phyloP scores from a whole-genome alignment of 768 basidiomycete genomes.

The Rhodotorula kratochvilovae region DNA sequence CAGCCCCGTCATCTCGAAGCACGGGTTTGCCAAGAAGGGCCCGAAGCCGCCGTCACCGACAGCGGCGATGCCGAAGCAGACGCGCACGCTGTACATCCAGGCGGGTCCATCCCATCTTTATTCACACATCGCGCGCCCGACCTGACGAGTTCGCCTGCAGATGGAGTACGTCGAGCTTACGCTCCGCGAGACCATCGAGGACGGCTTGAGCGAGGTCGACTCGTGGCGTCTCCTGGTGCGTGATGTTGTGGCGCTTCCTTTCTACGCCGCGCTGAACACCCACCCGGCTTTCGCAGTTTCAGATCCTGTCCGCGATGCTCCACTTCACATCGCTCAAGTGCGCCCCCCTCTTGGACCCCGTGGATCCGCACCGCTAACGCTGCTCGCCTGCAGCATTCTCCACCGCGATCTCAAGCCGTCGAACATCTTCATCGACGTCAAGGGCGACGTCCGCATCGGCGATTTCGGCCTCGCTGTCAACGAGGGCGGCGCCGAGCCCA shows the following conservation, averaged over 20 bases:
- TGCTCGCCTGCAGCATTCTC: constrained; percentile 31
- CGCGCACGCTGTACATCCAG: constrained; percentile 43
- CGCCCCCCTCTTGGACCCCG: neutral
- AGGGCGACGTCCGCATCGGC: constrained; percentile 39
- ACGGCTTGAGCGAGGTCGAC: constrained; percentile 41
- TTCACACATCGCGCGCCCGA: fast-evolving
- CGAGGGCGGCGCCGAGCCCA: constrained; percentile 19
- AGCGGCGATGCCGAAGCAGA: constrained; percentile 20
- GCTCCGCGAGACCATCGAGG: constrained; percentile 41
- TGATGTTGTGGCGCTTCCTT: neutral
- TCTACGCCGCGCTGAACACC: neutral
- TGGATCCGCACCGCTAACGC: too few species aligned
- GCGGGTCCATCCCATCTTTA: neutral
- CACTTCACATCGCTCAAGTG: constrained; percentile 43
- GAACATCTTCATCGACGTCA: constrained; percentile 40
- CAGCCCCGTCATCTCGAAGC: constrained; percentile 2
- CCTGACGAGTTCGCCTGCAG: neutral
- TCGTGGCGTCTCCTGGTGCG: constrained; percentile 32
- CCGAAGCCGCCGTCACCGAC: constrained; percentile 4
- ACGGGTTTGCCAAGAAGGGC: neutral
- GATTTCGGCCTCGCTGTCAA: constrained; percentile 40
- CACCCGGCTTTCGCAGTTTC: constrained; percentile 9
- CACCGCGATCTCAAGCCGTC: constrained; percentile 43
- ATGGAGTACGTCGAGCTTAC: constrained; percentile 40
- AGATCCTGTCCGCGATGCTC: constrained; percentile 43